phyloP scores from a whole-genome alignment of 768 basidiomycete species.

The Boletellus sp. region DNA sequence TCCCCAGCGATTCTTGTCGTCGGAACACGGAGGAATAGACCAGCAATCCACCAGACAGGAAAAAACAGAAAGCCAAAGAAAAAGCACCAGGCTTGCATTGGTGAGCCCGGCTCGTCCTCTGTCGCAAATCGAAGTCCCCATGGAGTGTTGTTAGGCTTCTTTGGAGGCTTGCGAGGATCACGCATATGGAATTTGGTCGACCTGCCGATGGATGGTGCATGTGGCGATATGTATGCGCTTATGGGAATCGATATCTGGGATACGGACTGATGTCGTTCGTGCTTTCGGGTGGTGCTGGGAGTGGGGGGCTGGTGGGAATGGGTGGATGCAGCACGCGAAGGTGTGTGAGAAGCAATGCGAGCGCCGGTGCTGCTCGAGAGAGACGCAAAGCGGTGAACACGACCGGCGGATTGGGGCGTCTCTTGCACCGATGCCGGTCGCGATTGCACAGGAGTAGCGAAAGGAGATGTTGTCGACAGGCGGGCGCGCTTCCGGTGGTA shows the following conservation, averaged over 20 bases:
- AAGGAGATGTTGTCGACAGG: conserved; percentile 41
- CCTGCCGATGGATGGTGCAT: conserved; percentile 64
- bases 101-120: conserved; percentile 48
- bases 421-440: conserved; percentile 30
- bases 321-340: conserved; percentile 37
- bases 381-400: conserved; percentile 24
- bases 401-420: conserved; percentile 17
- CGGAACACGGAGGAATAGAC: conserved; percentile 51
- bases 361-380: conserved; percentile 36
- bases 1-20: conserved; percentile 60
- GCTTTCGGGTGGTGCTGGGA: conserved; percentile 26
- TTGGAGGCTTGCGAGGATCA: conserved; percentile 67
- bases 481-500: conserved; percentile 70
- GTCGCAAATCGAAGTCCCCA: conserved; percentile 59
- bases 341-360: conserved; percentile 29
- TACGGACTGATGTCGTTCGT: conserved; percentile 46
- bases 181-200: conserved; percentile 73
- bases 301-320: conserved; percentile 30
- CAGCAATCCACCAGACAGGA: conserved; percentile 66
- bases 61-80: conserved; percentile 63
- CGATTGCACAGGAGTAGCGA: conserved; percentile 31
- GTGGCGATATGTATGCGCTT: conserved; percentile 72
- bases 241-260: conserved; percentile 77
- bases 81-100: conserved; percentile 74
- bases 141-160: conserved; percentile 49